Evolutionary conservation across 768 basidiomycete genomes (phyloP).

Genomic region (Hericium coralloides): DNA sequence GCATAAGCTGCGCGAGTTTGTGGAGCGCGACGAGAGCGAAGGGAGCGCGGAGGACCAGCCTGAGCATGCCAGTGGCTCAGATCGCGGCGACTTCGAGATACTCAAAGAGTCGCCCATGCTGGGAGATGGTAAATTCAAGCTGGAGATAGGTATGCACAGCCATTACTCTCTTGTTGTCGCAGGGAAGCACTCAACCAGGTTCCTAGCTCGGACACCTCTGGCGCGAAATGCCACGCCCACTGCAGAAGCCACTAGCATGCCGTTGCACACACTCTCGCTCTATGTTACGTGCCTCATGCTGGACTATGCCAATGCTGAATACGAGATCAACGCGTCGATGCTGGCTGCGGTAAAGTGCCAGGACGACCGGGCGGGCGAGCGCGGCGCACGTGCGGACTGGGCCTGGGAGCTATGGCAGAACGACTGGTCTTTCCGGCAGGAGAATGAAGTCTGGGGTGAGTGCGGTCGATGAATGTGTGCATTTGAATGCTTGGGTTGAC

Average conservation of each 20-base stretch:
- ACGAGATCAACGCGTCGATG: conserved; percentile 55
- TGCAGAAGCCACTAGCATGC: neutral
- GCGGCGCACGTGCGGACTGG: conserved; percentile 61
- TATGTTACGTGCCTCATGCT: conserved; percentile 60
- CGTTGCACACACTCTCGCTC: conserved; percentile 38
- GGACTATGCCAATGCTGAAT: conserved; percentile 50
- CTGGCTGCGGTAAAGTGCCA: conserved; percentile 66
- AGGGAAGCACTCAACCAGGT: neutral
- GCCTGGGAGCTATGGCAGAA: conserved; percentile 66
- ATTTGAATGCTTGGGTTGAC: neutral
- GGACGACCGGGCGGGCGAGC: conserved; percentile 48
- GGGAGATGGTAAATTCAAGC: conserved; percentile 62
- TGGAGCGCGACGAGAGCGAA: conserved; percentile 32
- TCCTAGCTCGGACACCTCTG: neutral
- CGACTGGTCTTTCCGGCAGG: conserved; percentile 62
- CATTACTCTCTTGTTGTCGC: neutral
- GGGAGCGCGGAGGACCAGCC: conserved; percentile 19
- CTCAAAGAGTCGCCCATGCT: conserved; percentile 57
- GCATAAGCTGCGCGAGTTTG: conserved; percentile 43
- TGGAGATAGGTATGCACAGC: conserved; percentile 48
- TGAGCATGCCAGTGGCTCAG: conserved; percentile 17
- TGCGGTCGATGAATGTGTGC: neutral
- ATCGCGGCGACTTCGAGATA: conserved; percentile 46
- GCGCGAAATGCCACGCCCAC: neutral
- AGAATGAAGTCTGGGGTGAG: conserved; percentile 70